Conservation (phyloP, 2,329 filamentous ascomycete species). For the Ilyonectria mors-panacis region DNA sequence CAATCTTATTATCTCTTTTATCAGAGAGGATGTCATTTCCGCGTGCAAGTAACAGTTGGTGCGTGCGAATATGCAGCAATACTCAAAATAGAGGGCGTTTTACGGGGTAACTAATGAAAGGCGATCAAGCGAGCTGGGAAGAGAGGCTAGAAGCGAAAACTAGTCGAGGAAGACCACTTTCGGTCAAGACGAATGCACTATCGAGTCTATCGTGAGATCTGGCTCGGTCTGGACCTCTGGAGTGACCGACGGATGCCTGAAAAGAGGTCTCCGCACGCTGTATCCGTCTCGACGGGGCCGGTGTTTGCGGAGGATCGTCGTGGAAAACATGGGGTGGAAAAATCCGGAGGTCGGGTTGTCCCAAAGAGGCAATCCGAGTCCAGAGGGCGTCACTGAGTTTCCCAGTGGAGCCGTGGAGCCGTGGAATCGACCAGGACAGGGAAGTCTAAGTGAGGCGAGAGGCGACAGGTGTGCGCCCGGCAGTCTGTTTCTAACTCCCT, state of each 20-base stretch:
- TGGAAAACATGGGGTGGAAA: constrained; percentile 4
- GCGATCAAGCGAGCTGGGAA: background rate
- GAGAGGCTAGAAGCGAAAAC: background rate
- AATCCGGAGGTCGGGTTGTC: constrained; percentile 32
- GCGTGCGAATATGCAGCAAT: too few species aligned
- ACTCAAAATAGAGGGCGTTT: background rate
- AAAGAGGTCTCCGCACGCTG: background rate
- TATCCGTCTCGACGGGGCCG: constrained; percentile 22
- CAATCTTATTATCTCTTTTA: too few species aligned
- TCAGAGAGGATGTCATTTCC: too few species aligned
- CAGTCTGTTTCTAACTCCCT: constrained; percentile 5
- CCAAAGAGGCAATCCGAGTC: constrained; percentile 40
- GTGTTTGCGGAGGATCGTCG: constrained; percentile 25
- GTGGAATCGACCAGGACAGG: constrained; percentile 6
- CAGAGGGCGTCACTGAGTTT: constrained; percentile 23
- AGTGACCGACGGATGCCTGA: background rate
- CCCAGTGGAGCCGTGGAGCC: background rate
- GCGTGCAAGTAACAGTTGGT: too few species aligned
- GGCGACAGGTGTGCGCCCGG: background rate
- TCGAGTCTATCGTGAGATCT: background rate
- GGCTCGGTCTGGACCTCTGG: background rate
- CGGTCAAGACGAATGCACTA: background rate
- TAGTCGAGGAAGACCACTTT: background rate
- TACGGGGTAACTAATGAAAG: constrained; percentile 8
- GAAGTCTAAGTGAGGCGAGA: constrained; percentile 10